Base-by-base conservation (phyloP, 2,329 filamentous ascomycete species). In the Ilyonectria destructans region DNA sequence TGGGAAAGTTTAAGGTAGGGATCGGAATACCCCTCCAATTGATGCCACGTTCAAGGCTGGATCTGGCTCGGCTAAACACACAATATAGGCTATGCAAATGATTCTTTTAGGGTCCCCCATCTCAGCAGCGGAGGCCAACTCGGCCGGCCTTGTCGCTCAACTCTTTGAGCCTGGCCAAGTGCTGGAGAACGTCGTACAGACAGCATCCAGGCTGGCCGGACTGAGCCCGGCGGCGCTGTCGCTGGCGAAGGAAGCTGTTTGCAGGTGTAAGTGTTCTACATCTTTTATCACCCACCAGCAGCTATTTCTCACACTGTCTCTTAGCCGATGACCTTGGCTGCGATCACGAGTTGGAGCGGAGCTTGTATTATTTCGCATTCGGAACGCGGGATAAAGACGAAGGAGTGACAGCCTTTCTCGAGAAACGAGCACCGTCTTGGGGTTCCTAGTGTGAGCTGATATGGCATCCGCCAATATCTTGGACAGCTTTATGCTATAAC, bases 1-100 rank as follows among this genome's bases (percentile, higher is more conserved):
- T 83, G 29, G 82, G 82, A 68, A 83, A 83, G 73, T 82, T 78
- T 75, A 80, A 79, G 72, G 81, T 82, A 69, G 58, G 75, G 35
- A 40, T 26, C 31, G 9, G 12, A 31, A 35, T 43, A 7, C 31
- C 35, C 13, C 13, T 33, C 33, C 13, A 13, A 19, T 9, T 37
- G 31, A 55, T 37, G 21, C 13, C n/a, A 49, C 48, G 46, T 33
- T 19, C 35, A 31, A 37, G 33, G 2, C 9, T 37, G 33, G 1
- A 37, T 37, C 33, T 37, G 33, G 33, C 33, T 15, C 15, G 35
- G 48, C 40, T 67, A 49, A 67, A 21, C 17, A 33, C 12, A 8
- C 48, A 37, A 26, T 21, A 49, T 62, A 80, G 78, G 78, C 78
- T 13, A 80, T 80, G 78, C 75, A 78, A 62, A 78, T 79, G 69